These are phyloP conservation scores for Taiozyma sp. DNA, from an alignment of 1,139 yeast genomes.

Conservation along the genomic window DNA sequence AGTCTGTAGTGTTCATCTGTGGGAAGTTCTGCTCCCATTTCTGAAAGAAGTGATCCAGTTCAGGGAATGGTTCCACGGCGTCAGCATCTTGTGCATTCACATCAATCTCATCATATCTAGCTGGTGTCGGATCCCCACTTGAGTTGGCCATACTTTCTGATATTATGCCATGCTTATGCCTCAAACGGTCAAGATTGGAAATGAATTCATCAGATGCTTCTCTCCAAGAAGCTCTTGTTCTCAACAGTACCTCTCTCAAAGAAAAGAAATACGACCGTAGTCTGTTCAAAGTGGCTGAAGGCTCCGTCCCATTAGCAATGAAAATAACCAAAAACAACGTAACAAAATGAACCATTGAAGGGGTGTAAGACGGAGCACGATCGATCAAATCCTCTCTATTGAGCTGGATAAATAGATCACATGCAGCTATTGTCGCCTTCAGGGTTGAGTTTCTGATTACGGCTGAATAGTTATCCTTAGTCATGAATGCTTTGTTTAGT, in stretches of 20 bases:
- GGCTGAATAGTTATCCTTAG: constrained; percentile 8
- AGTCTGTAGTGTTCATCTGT: background rate
- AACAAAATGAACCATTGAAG: constrained; percentile 2
- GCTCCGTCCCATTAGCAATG: background rate
- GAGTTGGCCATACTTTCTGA: background rate
- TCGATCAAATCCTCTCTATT: constrained; percentile 1
- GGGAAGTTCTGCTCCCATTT: constrained; percentile 1
- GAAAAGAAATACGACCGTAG: background rate
- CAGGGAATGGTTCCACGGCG: constrained; percentile 1
- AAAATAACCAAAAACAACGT: constrained; percentile 4
- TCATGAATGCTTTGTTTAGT: constrained; percentile 16
- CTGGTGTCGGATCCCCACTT: too few species aligned
- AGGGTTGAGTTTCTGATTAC: constrained; percentile 11
- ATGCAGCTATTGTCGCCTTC: constrained; percentile 13
- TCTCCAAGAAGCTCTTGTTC: constrained; percentile 1
- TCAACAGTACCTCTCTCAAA: background rate
- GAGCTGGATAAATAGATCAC: constrained; percentile 2
- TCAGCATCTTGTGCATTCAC: background rate
- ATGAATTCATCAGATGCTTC: background rate
- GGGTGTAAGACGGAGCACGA: constrained; percentile 7
- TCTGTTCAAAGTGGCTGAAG: background rate
- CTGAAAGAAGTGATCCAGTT: constrained; percentile 1
- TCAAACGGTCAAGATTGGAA: background rate
- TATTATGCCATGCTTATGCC: background rate
- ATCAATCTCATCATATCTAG: background rate